Evolutionary conservation across 2,329 filamentous ascomycete genomes (phyloP).

Genomic region (Colletotrichum sp.): DNA sequence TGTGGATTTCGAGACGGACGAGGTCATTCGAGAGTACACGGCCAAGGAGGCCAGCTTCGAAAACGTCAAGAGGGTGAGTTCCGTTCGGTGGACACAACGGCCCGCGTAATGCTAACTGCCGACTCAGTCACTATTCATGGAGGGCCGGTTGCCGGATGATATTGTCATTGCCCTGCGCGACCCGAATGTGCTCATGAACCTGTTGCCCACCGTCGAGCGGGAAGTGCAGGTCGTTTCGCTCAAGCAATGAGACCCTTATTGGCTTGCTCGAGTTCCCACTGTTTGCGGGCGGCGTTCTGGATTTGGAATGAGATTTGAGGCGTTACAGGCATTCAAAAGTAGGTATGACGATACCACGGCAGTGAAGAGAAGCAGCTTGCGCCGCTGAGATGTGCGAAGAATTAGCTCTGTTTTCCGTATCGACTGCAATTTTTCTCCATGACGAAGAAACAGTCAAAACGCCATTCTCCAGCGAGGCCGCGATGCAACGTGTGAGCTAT

Average conservation of each 20-base stretch:
- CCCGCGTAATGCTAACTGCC: slow-evolving; percentile 22
- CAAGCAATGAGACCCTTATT: neutral
- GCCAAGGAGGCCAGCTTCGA: slow-evolving; percentile 85
- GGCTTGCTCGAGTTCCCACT: neutral
- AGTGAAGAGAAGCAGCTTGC: neutral
- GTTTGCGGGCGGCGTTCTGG: neutral
- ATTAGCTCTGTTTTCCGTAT: neutral
- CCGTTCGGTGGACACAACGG: neutral
- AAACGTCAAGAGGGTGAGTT: slow-evolving; percentile 71
- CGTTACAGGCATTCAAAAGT: slow-evolving; percentile 11
- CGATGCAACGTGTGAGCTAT: neutral
- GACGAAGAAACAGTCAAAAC: neutral
- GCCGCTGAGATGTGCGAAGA: neutral
- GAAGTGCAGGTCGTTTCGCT: slow-evolving; percentile 55
- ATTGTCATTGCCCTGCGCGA: slow-evolving; percentile 80
- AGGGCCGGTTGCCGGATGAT: slow-evolving; percentile 68
- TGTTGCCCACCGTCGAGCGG: slow-evolving; percentile 75
- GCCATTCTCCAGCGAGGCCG: neutral
- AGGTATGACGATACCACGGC: neutral
- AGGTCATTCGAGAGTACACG: slow-evolving; percentile 88
- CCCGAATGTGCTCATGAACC: slow-evolving; percentile 73
- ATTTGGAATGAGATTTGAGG: neutral
- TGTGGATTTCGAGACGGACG: slow-evolving; percentile 81
- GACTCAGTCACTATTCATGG: slow-evolving; percentile 52
- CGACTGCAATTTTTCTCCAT: neutral